These are phyloP conservation scores for Saturnispora besseyi DNA, from an alignment of 805 yeast genomes.

Conservation along the genomic window DNA sequence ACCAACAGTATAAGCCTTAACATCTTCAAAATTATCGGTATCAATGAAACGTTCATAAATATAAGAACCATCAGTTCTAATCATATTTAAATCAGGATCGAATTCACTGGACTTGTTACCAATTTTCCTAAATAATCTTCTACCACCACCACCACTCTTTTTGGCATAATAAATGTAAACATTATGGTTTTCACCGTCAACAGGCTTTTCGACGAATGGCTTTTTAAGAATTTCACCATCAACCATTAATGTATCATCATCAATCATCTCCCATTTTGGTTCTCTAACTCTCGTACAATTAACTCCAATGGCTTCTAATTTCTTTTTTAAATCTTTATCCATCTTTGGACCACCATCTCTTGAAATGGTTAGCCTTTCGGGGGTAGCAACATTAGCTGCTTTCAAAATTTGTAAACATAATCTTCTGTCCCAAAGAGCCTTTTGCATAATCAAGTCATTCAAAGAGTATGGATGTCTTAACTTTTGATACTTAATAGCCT, in stretches of 20 bases:
- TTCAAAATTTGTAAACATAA: constrained; percentile 72
- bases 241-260: constrained; percentile 73
- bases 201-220: constrained; percentile 98
- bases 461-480: constrained; percentile 83
- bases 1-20: constrained; percentile 96
- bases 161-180: constrained; percentile 85
- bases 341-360: constrained; percentile 96
- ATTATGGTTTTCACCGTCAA: constrained; percentile 97
- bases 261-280: constrained; percentile 81
- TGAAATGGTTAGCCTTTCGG: constrained; percentile 76
- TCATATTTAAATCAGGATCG: constrained; percentile 65
- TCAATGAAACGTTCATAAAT: constrained; percentile 95
- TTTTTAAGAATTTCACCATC: constrained; percentile 65
- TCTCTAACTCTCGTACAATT: constrained; percentile 42
- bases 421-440: constrained; percentile 95
- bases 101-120: constrained; percentile 96
- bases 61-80: constrained; percentile 85
- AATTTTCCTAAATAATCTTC: constrained; percentile 86
- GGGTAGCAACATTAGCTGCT: constrained; percentile 81
- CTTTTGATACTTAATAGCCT: constrained; percentile 85
- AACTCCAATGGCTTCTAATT: constrained; percentile 56
- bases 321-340: constrained; percentile 54
- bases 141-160: constrained; percentile 94
- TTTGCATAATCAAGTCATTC: constrained; percentile 86
- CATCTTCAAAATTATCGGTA: constrained; percentile 97